phyloP scores from a whole-genome alignment of 2,329 filamentous ascomycete genomes.

The Acephala macrosclerotiorum region DNA sequence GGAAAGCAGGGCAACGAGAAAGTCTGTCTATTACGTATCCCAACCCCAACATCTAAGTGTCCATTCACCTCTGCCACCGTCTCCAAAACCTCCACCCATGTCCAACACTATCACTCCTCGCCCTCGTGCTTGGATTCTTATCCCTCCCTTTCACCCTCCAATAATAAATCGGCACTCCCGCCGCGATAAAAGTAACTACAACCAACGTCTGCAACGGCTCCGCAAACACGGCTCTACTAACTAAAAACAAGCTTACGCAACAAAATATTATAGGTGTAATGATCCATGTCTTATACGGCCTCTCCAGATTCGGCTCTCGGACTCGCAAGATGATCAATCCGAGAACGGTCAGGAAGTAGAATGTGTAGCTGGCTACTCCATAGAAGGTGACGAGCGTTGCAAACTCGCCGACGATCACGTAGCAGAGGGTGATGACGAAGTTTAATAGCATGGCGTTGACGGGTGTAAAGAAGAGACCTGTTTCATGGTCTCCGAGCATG shows the following conservation, averaged over 20 bases:
- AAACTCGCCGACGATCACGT: slow-evolving; percentile 90
- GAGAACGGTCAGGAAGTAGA: slow-evolving; percentile 95
- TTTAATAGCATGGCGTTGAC: slow-evolving; percentile 91
- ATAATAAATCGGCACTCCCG: slow-evolving; percentile 87
- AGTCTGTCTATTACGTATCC: slow-evolving; percentile 1
- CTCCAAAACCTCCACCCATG: slow-evolving; percentile 70
- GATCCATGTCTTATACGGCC: slow-evolving; percentile 97
- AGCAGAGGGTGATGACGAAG: slow-evolving; percentile 72
- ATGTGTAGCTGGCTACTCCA: slow-evolving; percentile 94
- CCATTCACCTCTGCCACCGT: slow-evolving; percentile 21
- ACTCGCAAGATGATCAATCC: slow-evolving; percentile 91
- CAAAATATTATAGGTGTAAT: slow-evolving; percentile 97
- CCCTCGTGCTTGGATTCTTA: slow-evolving; percentile 54
- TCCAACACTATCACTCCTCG: slow-evolving; percentile 46
- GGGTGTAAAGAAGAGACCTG: slow-evolving; percentile 90
- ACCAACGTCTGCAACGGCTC: slow-evolving; percentile 89
- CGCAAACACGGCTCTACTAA: slow-evolving; percentile 88
- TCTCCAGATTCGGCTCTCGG: slow-evolving; percentile 83
- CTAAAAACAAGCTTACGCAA: slow-evolving; percentile 92
- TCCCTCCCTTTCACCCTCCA: slow-evolving; percentile 79
- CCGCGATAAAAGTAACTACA: slow-evolving; percentile 84
- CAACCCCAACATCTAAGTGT: not conserved
- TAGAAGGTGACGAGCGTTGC: slow-evolving; percentile 94
- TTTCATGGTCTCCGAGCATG: slow-evolving; percentile 78
- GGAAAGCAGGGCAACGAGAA: not conserved